Base-by-base conservation (phyloP, 768 basidiomycete genomes). In the Suillus fuscotomentosus region DNA sequence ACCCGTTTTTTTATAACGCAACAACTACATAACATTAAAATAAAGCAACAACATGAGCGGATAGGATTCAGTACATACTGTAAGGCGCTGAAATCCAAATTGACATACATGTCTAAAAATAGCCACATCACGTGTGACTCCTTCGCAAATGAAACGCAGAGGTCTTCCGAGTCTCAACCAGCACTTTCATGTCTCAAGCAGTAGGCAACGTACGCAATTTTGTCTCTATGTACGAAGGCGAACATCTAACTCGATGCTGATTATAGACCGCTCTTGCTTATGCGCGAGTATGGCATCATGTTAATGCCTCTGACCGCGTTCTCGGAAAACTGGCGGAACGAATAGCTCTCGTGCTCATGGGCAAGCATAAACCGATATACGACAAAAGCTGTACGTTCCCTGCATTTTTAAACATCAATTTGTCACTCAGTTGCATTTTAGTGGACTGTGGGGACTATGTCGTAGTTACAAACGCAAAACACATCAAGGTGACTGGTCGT, bases 371-470 rank as follows among this genome's bases (percentile, higher is more conserved):
- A 74, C 96, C 97, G 7, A 94, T 96, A 47, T 99, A 93, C 71
- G 95, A 99, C 78, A 94, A 94, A 11, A 85, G 90, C 68, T 86
- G 97, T 95, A 66, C 64, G 90, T 79, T 17, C 47, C 13, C 13
- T 48, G 22, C 13, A 22, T 24, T 38, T 60, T n/a, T 41, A 24
- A 14, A 7, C 20, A 34, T 2, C 10, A 20, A 22, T 55, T 4
- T 63, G 20, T 63, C 15, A 10, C 27, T 38, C 31, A 45, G 54
- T 39, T 14, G 41, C 17, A 36, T 38, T 24, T 1, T 66, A 97
- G 97, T 92, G 68, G 97, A 99, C 78, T 95, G 94, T 62, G 97
- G 97, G 10, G 97, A 99, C 86, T 98, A 98, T 73, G 94, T 99
- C 38, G 86, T 98, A 27, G 95, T 99, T 8, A 97, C 95, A 38